Base-by-base conservation (phyloP, 192 early-diverging fungal species). In the Coemansia sp. region DNA sequence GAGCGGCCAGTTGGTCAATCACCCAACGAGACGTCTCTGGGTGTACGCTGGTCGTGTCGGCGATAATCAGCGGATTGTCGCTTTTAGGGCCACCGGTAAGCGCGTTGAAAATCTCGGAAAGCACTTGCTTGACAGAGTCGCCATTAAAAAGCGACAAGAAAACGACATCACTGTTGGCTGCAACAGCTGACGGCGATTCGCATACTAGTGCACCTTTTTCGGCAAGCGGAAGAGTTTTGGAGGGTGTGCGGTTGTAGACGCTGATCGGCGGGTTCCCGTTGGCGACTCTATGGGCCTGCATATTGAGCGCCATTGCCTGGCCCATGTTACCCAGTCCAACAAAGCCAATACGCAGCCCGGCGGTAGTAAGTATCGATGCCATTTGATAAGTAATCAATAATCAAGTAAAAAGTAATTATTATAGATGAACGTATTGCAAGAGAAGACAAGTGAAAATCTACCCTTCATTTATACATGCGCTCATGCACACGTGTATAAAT, bases 271-370 rank as follows among this genome's bases (percentile, higher is more conserved):
- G 67, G 4, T 86, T 63, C 9, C 57, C 51, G 9, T 65, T 39
- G 9, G 56, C 37, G 37, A 61, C 24, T 23, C 83, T 71, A 64
- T 80, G 66, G 33, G 55, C 59, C 50, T 86, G 82, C 21, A 88
- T 65, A 57, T 86, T 86, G 21, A 59, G 60, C n/a, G 86, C 83
- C 78, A 89, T 88, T 10, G 71, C 80, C 44, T 58, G 41, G 21
- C 87, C 86, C 78, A 87, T 83, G 40, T 63, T 81, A 10, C 87
- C 87, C 1, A 89, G 80, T 0, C 86, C 87, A 22, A 89, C 77
- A 64, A 78, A 87, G 15, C 82, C 86, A 39, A 87, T 39, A 22
- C 57, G 63, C 17, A 62, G 33, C 4, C 47, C 38, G 17, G 12
- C 23, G 17, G 44, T 23, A 24, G 41, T 19, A 8, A 5, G 15